Conservation (phyloP, 805 yeast genomes). For the Metschnikowia hibisci region DNA sequence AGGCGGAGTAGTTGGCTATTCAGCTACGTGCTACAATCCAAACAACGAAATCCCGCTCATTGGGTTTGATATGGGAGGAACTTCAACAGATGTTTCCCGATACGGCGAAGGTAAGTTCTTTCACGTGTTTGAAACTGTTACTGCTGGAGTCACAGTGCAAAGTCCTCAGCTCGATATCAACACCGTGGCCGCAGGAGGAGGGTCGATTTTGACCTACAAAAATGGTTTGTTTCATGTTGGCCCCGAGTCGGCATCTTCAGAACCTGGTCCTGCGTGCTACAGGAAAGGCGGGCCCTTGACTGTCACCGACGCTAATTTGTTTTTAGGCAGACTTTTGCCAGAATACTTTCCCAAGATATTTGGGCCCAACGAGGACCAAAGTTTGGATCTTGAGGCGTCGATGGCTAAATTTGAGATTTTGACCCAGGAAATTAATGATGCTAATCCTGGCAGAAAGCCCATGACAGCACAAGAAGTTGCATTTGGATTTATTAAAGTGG, state of each 20-base stretch:
- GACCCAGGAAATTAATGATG: conserved; percentile 14
- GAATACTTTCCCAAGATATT: conserved; percentile 19
- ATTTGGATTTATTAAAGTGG: conserved; percentile 18
- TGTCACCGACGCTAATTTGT: conserved; percentile 20
- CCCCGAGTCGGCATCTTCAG: conserved; percentile 19
- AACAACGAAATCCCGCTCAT: conserved; percentile 51
- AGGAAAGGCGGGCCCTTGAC: conserved; percentile 21
- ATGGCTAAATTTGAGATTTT: conserved; percentile 12
- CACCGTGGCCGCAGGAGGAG: conserved; percentile 49
- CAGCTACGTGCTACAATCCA: conserved; percentile 63
- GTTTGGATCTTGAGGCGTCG: conserved; percentile 15
- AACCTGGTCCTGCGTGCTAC: conserved; percentile 22
- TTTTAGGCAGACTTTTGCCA: conserved; percentile 18
- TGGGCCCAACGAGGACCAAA: conserved; percentile 15
- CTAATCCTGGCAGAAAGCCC: conserved; percentile 10
- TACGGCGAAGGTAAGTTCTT: conserved; percentile 36
- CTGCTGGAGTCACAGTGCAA: conserved; percentile 41
- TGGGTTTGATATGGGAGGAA: conserved; percentile 45
- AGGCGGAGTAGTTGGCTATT: conserved; percentile 94
- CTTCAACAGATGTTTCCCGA: conserved; percentile 44
- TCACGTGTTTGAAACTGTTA: conserved; percentile 44
- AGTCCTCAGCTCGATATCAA: conserved; percentile 43
- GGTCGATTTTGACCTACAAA: conserved; percentile 28
- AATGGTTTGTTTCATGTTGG: conserved; percentile 21
- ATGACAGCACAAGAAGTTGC: conserved; percentile 20